These are phyloP conservation scores for Scutellaria barbata DNA, from an alignment of 257 asterid genomes.

Conservation along the genomic window DNA sequence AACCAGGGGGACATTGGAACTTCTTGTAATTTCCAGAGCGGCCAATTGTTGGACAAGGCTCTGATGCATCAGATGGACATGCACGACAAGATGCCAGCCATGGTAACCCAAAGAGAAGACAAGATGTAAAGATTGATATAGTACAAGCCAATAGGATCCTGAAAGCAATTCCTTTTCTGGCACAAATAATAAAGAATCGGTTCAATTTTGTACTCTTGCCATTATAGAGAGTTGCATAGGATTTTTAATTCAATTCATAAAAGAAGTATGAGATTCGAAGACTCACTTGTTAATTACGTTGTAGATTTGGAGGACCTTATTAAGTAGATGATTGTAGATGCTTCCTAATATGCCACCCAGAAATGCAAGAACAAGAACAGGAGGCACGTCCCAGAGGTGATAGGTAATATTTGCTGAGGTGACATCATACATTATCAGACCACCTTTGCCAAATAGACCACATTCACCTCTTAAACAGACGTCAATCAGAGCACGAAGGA, in stretches of 20 bases:
- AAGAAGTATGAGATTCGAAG: slow-evolving; percentile 24
- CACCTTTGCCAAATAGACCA: slow-evolving; percentile 97
- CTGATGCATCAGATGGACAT: slow-evolving; percentile 73
- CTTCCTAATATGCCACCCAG: slow-evolving; percentile 86
- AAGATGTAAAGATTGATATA: slow-evolving; percentile 77
- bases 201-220: neutral
- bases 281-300: slow-evolving; percentile 60
- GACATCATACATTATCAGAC: slow-evolving; percentile 90
- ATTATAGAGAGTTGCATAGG: slow-evolving; percentile 1
- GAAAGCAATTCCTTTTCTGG: slow-evolving; percentile 67
- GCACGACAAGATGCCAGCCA: slow-evolving; percentile 87
- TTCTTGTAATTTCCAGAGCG: slow-evolving; percentile 95
- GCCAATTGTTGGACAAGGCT: slow-evolving; percentile 97
- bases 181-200: slow-evolving; percentile 35
- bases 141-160: slow-evolving; percentile 70
- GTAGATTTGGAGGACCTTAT: slow-evolving; percentile 65
- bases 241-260: slow-evolving; percentile 6
- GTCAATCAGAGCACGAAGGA: slow-evolving; percentile 84
- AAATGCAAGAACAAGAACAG: slow-evolving; percentile 76
- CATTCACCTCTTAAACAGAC: slow-evolving; percentile 86
- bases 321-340: slow-evolving; percentile 65
- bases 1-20: slow-evolving; percentile 89
- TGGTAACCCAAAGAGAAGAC: slow-evolving; percentile 88
- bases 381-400: slow-evolving; percentile 81
- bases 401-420: slow-evolving; percentile 72